These are phyloP conservation scores for Artemisia argyi DNA, from an alignment of 129 eudicot genomes.

Conservation along the genomic window DNA sequence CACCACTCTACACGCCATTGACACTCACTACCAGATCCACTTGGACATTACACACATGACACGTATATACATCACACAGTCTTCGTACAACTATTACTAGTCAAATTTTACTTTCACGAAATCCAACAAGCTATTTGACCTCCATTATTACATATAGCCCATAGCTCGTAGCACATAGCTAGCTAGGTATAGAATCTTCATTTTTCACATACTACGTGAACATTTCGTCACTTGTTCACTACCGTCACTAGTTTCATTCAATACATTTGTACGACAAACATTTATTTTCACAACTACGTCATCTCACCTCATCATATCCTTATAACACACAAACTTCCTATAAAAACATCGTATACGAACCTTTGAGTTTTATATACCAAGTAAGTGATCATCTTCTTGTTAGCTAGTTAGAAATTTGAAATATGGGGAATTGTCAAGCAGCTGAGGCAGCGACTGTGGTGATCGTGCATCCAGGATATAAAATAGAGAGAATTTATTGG, in stretches of 20 bases:
- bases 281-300: too few relatives aligned
- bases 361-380: too few relatives aligned
- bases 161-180: slow-evolving; percentile 14
- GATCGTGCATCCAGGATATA: slow-evolving; percentile 61
- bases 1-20: slow-evolving; percentile 9
- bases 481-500: slow-evolving; percentile 65
- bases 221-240: slow-evolving; percentile 20
- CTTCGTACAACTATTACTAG: slow-evolving; percentile 26
- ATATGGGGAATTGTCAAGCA: slow-evolving; percentile 90
- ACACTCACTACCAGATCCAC: background rate
- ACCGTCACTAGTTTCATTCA: background rate
- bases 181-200: slow-evolving; percentile 25
- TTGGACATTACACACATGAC: slow-evolving; percentile 15
- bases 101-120: slow-evolving; percentile 29
- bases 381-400: too few relatives aligned
- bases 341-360: too few relatives aligned
- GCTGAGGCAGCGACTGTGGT: slow-evolving; percentile 84
- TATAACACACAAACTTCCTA: too few relatives aligned
- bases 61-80: slow-evolving; percentile 11
- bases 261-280: too few relatives aligned
- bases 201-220: slow-evolving; percentile 17
- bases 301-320: too few relatives aligned
- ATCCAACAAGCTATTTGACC: slow-evolving; percentile 13
- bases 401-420: too few relatives aligned
- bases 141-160: slow-evolving; percentile 10